Percentiles rank a stretch among this genome's conserved stretches.
phyloP scores from a whole-genome alignment of 176 grass and related monocot species.

The Luzula sylvatica region DNA sequence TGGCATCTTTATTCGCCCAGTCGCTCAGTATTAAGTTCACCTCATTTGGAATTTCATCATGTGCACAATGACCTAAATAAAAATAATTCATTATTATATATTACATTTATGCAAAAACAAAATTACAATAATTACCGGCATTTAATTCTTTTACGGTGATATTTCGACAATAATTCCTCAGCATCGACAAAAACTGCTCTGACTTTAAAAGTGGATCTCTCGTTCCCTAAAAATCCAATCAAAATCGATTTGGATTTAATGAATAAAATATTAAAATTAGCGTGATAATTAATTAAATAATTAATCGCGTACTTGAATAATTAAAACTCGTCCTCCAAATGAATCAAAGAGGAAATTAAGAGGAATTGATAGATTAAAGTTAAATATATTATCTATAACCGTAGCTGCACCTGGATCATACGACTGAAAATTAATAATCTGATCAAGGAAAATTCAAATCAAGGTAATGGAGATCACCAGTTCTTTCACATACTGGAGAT shows the following conservation, averaged over 20 bases:
- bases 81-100: background rate
- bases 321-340: constrained; percentile 68
- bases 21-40: constrained; percentile 55
- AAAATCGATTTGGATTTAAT: constrained; percentile 3
- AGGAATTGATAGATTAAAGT: constrained; percentile 77
- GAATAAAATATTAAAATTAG: constrained; percentile 8
- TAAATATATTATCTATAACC: constrained; percentile 70
- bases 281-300: constrained; percentile 3
- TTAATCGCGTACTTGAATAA: constrained; percentile 51
- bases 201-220: constrained; percentile 81
- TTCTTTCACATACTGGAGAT: background rate
- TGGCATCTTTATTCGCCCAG: constrained; percentile 40
- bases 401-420: constrained; percentile 80
- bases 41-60: constrained; percentile 80
- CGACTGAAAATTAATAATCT: constrained; percentile 58
- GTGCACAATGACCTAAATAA: constrained; percentile 58
- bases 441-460: too few relatives aligned
- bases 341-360: constrained; percentile 83
- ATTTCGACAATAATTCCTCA: constrained; percentile 56
- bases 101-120: background rate
- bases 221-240: constrained; percentile 43
- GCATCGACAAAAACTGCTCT: constrained; percentile 46
- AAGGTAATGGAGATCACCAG: too few relatives aligned
- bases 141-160: constrained; percentile 50
- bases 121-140: constrained; percentile 69